Conservation (phyloP, 1,284 basidiomycete genomes). For the Ceratobasidium sp. region DNA sequence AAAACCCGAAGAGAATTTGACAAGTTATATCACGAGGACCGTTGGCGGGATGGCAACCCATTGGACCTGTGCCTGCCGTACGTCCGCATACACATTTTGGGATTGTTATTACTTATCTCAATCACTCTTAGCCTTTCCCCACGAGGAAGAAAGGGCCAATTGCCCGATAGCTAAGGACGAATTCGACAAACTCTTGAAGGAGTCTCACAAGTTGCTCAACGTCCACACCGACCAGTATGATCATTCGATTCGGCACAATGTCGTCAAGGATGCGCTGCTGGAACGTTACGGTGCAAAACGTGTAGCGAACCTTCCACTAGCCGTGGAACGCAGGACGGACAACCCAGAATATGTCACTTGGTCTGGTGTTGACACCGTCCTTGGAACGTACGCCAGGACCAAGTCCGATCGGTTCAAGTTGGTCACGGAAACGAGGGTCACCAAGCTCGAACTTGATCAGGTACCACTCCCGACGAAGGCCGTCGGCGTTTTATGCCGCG, state of each 20-base stretch:
- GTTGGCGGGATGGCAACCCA: slow-evolving; percentile 45
- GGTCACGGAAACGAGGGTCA: not conserved
- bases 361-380: slow-evolving; percentile 33
- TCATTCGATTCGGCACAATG: slow-evolving; percentile 22
- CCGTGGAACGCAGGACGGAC: slow-evolving; percentile 26
- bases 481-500: not conserved
- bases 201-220: slow-evolving; percentile 5
- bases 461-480: too few relatives aligned
- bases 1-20: slow-evolving; percentile 18
- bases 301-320: slow-evolving; percentile 26
- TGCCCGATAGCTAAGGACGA: slow-evolving; percentile 18
- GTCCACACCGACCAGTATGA: slow-evolving; percentile 23
- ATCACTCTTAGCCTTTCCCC: slow-evolving; percentile 8
- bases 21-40: slow-evolving; percentile 37
- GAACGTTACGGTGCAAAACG: not conserved
- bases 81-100: not conserved
- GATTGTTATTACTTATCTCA: not conserved
- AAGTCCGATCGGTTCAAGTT: slow-evolving; percentile 1
- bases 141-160: slow-evolving; percentile 18
- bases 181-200: not conserved
- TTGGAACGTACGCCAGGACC: slow-evolving; percentile 5
- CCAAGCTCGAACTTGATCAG: not conserved
- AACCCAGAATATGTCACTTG: slow-evolving; percentile 29
- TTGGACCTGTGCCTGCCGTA: slow-evolving; percentile 44
- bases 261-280: slow-evolving; percentile 21